These are phyloP conservation scores for Pelomyxa schiedti DNA, from an alignment of 78 protist genomes.

Conservation along the genomic window DNA sequence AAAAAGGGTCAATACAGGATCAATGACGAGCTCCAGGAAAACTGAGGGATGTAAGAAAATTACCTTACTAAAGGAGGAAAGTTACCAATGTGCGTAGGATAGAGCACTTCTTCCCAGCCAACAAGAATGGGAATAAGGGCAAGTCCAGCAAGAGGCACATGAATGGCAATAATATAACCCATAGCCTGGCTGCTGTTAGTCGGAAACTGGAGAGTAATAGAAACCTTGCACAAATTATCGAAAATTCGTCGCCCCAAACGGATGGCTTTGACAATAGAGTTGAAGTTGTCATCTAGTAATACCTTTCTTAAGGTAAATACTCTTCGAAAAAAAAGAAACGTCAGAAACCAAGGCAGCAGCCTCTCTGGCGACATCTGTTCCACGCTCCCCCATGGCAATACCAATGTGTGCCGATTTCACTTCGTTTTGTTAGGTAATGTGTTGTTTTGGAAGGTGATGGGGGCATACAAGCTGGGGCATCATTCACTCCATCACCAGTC, in stretches of 20 bases:
- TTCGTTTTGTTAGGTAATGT: too few relatives aligned
- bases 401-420: constrained; percentile 19
- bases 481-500: constrained; percentile 39
- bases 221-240: constrained; percentile 91
- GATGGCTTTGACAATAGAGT: constrained; percentile 4
- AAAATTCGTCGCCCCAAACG: constrained; percentile 46
- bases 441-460: too few relatives aligned
- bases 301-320: too few relatives aligned
- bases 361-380: constrained; percentile 39
- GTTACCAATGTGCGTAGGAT: background rate
- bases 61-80: background rate
- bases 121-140: background rate
- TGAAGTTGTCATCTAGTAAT: constrained; percentile 17
- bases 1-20: too few relatives aligned
- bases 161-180: constrained; percentile 76
- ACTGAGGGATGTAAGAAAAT: too few relatives aligned
- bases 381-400: constrained; percentile 25
- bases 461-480: too few relatives aligned
- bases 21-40: background rate
- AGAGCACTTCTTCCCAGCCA: background rate
- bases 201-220: too few relatives aligned
- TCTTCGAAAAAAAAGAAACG: too few relatives aligned
- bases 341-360: constrained; percentile 41
- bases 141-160: constrained; percentile 50
- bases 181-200: too few relatives aligned